phyloP scores from a whole-genome alignment of 495 filamentous ascomycete species.

The Xylaria flabelliformis region DNA sequence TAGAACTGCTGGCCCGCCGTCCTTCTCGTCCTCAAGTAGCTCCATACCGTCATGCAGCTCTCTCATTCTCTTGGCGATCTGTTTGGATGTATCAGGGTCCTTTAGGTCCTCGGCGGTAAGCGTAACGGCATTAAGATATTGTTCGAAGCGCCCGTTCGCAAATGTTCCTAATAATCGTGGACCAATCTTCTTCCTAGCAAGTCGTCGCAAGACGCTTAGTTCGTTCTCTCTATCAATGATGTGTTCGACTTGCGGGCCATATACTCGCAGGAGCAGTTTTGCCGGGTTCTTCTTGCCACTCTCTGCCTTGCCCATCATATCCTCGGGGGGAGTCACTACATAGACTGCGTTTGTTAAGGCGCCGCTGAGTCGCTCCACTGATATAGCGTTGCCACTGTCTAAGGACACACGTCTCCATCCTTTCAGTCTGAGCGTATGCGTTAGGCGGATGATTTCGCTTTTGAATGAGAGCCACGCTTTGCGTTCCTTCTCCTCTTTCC shows the following conservation, averaged over 20 bases:
- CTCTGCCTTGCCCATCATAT: constrained; percentile 49
- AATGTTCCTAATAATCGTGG: constrained; percentile 94
- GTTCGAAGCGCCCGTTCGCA: constrained; percentile 93
- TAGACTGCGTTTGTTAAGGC: constrained; percentile 97
- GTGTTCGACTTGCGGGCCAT: constrained; percentile 94
- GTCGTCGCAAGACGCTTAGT: constrained; percentile 80
- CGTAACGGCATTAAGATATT: constrained; percentile 83
- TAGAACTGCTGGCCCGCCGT: constrained; percentile 82
- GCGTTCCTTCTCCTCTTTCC: constrained; percentile 65
- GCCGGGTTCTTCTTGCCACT: constrained; percentile 50
- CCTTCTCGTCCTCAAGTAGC: constrained; percentile 75
- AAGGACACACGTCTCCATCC: constrained; percentile 87
- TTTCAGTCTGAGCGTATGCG: constrained; percentile 87
- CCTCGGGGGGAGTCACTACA: constrained; percentile 81
- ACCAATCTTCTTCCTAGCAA: constrained; percentile 91
- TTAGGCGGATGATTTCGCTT: constrained; percentile 82
- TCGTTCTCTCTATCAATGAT: constrained; percentile 94
- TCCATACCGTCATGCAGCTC: constrained; percentile 95
- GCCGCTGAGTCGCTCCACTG: constrained; percentile 85
- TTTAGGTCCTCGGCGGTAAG: constrained; percentile 80
- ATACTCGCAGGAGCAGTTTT: constrained; percentile 90
- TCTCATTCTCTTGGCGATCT: constrained; percentile 98
- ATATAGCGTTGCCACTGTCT: constrained; percentile 67
- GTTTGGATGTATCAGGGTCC: constrained; percentile 79
- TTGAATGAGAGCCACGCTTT: constrained; percentile 85